These are phyloP conservation scores for Tulasnella sp. DNA, from an alignment of 768 basidiomycete species.

Conservation along the genomic window DNA sequence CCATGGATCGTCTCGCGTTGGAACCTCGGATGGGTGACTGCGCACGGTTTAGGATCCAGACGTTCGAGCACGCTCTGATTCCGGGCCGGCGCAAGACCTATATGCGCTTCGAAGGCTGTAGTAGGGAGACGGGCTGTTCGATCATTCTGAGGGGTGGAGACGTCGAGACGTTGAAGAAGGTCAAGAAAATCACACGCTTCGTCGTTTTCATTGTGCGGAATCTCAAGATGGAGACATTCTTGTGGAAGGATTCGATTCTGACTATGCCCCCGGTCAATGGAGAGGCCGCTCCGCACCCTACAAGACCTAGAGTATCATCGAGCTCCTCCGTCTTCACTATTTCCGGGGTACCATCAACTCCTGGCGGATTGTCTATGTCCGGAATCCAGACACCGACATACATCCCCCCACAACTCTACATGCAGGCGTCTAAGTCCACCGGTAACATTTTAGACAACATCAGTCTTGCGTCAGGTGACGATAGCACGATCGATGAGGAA, in stretches of 20 bases:
- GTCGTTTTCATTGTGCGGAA: slow-evolving; percentile 88
- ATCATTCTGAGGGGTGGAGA: slow-evolving; percentile 84
- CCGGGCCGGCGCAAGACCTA: slow-evolving; percentile 92
- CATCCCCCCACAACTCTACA: background rate
- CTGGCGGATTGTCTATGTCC: background rate
- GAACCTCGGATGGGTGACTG: slow-evolving; percentile 89
- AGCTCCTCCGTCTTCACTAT: slow-evolving; percentile 17
- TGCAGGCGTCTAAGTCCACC: background rate
- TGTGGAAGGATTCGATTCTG: slow-evolving; percentile 87
- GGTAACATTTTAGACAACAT: background rate
- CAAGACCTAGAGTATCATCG: slow-evolving; percentile 11
- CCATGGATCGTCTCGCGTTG: slow-evolving; percentile 85
- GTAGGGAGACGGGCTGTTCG: slow-evolving; percentile 86
- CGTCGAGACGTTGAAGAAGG: slow-evolving; percentile 62
- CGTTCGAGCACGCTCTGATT: slow-evolving; percentile 88
- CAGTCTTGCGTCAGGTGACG: slow-evolving; percentile 19
- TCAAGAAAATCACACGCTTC: slow-evolving; percentile 91
- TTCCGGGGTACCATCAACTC: background rate
- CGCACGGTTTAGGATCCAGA: slow-evolving; percentile 73
- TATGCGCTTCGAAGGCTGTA: slow-evolving; percentile 97
- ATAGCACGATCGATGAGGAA: slow-evolving; percentile 54
- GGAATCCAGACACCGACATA: background rate
- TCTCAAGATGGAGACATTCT: slow-evolving; percentile 82
- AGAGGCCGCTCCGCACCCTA: slow-evolving; percentile 49
- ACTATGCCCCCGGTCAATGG: slow-evolving; percentile 55